Percentiles rank a stretch among this genome's conserved stretches.
These are phyloP conservation scores for Yamagishiella unicocca DNA, from an alignment of 139 green algal genomes.

Conservation along the genomic window DNA sequence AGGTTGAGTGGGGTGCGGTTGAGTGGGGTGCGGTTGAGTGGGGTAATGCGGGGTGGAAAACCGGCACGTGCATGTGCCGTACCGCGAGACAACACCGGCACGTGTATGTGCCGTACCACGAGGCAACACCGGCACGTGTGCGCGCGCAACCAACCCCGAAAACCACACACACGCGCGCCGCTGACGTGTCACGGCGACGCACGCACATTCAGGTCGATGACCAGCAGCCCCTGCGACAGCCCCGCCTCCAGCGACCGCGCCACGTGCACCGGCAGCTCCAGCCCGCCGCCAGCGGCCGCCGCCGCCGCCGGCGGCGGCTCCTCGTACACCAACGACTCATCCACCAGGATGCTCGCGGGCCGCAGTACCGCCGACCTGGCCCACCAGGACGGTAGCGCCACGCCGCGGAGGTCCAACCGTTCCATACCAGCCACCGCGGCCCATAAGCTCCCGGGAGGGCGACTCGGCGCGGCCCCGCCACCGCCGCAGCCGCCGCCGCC, in stretches of 20 bases:
- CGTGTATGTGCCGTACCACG: no score
- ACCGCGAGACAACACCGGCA: no score
- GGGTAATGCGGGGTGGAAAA: no score
- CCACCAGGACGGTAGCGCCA: slow-evolving; percentile 35
- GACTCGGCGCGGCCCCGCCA: not conserved
- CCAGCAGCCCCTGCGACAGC: slow-evolving; percentile 26
- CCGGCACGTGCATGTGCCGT: no score
- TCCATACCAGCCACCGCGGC: slow-evolving; percentile 1
- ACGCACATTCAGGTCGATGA: slow-evolving; percentile 24
- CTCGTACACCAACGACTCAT: slow-evolving; percentile 36
- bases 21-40: no score
- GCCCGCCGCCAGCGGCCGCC: not conserved
- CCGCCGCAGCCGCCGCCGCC: not conserved
- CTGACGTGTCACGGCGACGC: not conserved
- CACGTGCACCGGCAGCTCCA: slow-evolving; percentile 24
- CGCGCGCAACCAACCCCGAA: no score
- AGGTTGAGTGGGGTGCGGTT: no score
- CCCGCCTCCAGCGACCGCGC: slow-evolving; percentile 13
- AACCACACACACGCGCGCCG: not conserved
- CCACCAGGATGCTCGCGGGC: not conserved
- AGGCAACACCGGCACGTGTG: no score
- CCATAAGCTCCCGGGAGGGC: not conserved
- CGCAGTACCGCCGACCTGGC: not conserved
- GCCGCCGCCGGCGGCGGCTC: not conserved
- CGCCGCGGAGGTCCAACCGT: slow-evolving; percentile 4